Percentiles rank a stretch among this genome's conserved stretches.
Conservation (phyloP, 306 rosid genomes). For the Morella rubra region DNA sequence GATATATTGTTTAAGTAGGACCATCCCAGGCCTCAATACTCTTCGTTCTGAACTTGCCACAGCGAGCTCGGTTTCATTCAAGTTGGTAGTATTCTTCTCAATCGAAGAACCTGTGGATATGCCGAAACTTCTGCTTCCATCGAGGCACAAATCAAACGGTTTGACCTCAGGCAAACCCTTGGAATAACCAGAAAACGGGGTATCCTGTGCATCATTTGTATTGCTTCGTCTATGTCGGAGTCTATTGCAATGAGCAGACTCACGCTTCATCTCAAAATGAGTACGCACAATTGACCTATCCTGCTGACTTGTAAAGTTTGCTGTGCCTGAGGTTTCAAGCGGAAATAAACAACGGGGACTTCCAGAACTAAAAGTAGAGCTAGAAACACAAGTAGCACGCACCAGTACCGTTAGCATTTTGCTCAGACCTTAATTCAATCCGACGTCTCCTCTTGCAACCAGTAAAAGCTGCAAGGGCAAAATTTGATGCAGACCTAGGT, state of each 20-base stretch:
- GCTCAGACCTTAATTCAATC: too few species aligned
- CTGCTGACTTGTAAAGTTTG: not conserved
- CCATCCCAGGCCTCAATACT: slow-evolving; percentile 63
- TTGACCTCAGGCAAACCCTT: slow-evolving; percentile 9
- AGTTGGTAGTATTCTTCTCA: slow-evolving; percentile 11
- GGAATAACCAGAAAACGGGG: not conserved
- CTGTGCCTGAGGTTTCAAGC: too few species aligned
- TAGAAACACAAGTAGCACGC: too few species aligned
- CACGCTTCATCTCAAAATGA: slow-evolving; percentile 28
- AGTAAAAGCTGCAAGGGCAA: too few species aligned
- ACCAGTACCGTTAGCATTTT: too few species aligned
- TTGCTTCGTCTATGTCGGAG: not conserved
- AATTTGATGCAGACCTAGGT: too few species aligned
- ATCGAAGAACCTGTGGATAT: not conserved
- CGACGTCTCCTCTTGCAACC: too few species aligned
- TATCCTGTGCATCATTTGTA: not conserved
- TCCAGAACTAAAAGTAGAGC: too few species aligned
- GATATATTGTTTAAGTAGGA: slow-evolving; percentile 50
- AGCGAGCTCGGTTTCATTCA: slow-evolving; percentile 9
- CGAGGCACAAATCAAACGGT: slow-evolving; percentile 50
- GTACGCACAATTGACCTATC: slow-evolving; percentile 17
- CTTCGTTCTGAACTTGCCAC: not conserved
- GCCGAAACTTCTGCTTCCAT: slow-evolving; percentile 4
- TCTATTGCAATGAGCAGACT: not conserved
- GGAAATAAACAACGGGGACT: too few species aligned